Conservation (phyloP, 495 filamentous ascomycete genomes). For the Glonium stellatum region DNA sequence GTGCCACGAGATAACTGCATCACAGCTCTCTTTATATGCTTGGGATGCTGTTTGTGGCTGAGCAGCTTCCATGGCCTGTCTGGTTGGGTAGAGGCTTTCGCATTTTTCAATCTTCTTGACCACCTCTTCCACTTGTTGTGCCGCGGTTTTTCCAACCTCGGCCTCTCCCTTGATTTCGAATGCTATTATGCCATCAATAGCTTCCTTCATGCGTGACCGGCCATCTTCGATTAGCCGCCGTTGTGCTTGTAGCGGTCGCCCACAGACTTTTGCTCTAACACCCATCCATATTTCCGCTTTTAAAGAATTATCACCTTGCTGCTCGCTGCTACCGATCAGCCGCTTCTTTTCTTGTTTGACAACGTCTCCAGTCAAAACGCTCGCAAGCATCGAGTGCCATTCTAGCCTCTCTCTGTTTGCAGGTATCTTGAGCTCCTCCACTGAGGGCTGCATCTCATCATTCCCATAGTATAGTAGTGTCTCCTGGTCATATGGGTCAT, state of each 20-base stretch:
- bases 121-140: conserved; percentile 81
- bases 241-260: conserved; percentile 75
- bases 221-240: conserved; percentile 75
- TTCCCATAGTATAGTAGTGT: conserved; percentile 83
- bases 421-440: conserved; percentile 82
- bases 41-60: conserved; percentile 67
- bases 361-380: conserved; percentile 91
- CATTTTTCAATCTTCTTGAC: conserved; percentile 82
- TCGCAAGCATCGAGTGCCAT: conserved; percentile 97
- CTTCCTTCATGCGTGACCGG: conserved; percentile 56
- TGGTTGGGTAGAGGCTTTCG: conserved; percentile 76
- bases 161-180: conserved; percentile 92
- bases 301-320: conserved; percentile 61
- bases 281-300: conserved; percentile 88
- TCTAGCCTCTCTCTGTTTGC: conserved; percentile 86
- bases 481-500: conserved; percentile 84
- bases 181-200: conserved; percentile 78
- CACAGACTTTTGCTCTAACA: conserved; percentile 71
- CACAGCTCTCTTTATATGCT: conserved; percentile 69
- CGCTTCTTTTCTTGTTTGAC: conserved; percentile 97
- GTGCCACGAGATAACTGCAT: conserved; percentile 88
- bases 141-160: conserved; percentile 78
- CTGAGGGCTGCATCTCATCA: conserved; percentile 77
- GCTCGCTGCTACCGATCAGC: conserved; percentile 74
- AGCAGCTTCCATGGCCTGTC: conserved; percentile 59